Evolutionary conservation across 2,329 filamentous ascomycete genomes (phyloP).

Genomic region (Sporothrix euskadiensis): DNA sequence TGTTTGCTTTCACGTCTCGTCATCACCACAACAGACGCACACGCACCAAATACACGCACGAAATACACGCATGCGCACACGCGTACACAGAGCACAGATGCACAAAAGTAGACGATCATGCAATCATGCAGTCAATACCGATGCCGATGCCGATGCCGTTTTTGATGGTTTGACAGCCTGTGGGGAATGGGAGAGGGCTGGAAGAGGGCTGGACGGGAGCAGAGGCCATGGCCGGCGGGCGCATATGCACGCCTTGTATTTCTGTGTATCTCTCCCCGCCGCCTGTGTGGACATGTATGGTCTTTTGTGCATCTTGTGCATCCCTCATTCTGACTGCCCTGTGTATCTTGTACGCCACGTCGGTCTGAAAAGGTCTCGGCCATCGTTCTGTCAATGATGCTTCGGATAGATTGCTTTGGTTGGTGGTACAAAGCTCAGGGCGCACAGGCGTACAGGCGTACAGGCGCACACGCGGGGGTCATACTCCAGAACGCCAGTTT

Average conservation of each 20-base stretch:
- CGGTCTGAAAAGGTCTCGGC: background rate
- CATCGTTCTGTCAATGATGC: conserved; percentile 15
- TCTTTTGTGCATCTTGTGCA: background rate
- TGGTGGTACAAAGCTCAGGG: background rate
- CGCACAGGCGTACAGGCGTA: background rate
- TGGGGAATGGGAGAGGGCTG: background rate
- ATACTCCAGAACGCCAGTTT: background rate
- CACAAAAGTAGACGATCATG: background rate
- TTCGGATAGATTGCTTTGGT: background rate
- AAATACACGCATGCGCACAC: background rate
- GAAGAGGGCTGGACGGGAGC: background rate
- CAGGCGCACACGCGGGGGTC: background rate
- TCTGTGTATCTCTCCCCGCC: background rate
- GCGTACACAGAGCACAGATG: background rate
- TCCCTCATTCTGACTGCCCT: background rate
- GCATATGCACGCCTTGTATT: conserved; percentile 2
- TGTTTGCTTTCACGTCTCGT: background rate
- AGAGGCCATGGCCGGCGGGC: background rate
- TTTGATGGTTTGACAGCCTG: background rate
- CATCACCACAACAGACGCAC: background rate
- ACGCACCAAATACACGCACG: background rate
- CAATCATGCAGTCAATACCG: background rate
- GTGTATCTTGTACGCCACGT: background rate
- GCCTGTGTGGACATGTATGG: background rate
- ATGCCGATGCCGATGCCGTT: background rate